Evolutionary conservation across 2,329 filamentous ascomycete genomes (phyloP), one percentile per base, ranked within the genome.

Genomic region (Chalaropsis ovoidea): DNA sequence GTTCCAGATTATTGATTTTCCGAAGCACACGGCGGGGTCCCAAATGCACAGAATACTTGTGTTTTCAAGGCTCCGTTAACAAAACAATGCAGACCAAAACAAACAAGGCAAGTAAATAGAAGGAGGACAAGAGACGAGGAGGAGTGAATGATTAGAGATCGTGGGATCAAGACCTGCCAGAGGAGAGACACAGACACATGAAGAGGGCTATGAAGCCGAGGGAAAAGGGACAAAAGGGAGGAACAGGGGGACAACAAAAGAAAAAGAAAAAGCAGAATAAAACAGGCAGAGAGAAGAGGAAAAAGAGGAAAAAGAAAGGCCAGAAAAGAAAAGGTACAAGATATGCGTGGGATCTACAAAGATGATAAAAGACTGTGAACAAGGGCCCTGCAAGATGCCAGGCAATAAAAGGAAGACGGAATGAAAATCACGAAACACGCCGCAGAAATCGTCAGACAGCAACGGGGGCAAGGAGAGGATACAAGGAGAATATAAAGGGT

Each of bases 361-460:
- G 45, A 31, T 64, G 45, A 47, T 54, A 64, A 42, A 27, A 43
- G 39, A 11, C 42, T 5, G 60, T n/a, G 11, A 22, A n/a, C 27
- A 39, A 31, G 15, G 19, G 19, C 61, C 27, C 42, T n/a, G 27
- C 24, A 49, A 62, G 11, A 35, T 47, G 22, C 61, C 27, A 62
- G 41, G 22, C 17, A 49, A 47, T 31, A 62, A 62, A 47, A 62
- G 45, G 45, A 47, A 47, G n/a, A 62, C 15, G n/a, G 24, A 62
- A 62, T 49, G 41, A 45, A 62, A 62, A 62, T 62, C 61, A 62
- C 61, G 61, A 62, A 62, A 62, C 61, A 62, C 24, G 45, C 61
- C 45, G 42, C 42, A 62, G 61, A 62, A 45, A 31, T 58, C 54
- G 54, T 58, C 54, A 43, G 42, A 49, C 45, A 35, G 41, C 42